A percentile compares a stretch with the other conserved stretches of the same genome.
phyloP scores from a whole-genome alignment of 495 filamentous ascomycete species.

The Hyaloscypha bicolor region DNA sequence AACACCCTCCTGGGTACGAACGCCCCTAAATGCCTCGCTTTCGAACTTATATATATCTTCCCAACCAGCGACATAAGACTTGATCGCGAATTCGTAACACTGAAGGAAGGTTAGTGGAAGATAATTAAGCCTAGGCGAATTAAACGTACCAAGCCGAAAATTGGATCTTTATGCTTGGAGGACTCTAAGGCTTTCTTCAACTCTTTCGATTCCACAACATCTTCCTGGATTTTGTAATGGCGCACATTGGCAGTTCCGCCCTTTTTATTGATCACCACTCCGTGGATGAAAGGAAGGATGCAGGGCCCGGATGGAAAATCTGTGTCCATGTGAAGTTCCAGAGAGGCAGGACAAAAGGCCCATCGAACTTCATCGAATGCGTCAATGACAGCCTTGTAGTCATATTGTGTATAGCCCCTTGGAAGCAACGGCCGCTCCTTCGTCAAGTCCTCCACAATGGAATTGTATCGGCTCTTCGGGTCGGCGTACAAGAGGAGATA shows the following conservation, averaged over 20 bases:
- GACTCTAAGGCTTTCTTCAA: not conserved
- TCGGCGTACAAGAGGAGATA: not conserved
- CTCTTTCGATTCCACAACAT: slow-evolving; percentile 31
- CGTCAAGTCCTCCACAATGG: too few species aligned
- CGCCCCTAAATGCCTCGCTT: slow-evolving; percentile 35
- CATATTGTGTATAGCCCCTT: slow-evolving; percentile 7
- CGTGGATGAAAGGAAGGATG: slow-evolving; percentile 38
- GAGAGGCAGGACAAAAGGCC: slow-evolving; percentile 33
- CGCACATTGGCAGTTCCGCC: slow-evolving; percentile 41
- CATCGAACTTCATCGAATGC: slow-evolving; percentile 27
- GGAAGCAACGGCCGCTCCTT: slow-evolving; percentile 1
- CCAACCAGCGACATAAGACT: slow-evolving; percentile 32
- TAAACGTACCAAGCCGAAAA: too few species aligned
- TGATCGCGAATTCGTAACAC: slow-evolving; percentile 42
- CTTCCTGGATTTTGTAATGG: slow-evolving; percentile 37
- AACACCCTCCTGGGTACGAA: slow-evolving; percentile 28
- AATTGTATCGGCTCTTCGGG: too few species aligned
- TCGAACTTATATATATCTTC: slow-evolving; percentile 36
- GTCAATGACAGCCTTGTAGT: slow-evolving; percentile 8
- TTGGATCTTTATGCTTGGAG: too few species aligned
- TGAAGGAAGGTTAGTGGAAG: slow-evolving; percentile 20
- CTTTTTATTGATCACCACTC: slow-evolving; percentile 29
- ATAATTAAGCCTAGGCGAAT: not conserved
- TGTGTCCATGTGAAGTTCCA: slow-evolving; percentile 27
- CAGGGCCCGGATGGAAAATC: not conserved